phyloP scores from a whole-genome alignment of 2,329 filamentous ascomycete genomes.

The Botrytis paeoniae region DNA sequence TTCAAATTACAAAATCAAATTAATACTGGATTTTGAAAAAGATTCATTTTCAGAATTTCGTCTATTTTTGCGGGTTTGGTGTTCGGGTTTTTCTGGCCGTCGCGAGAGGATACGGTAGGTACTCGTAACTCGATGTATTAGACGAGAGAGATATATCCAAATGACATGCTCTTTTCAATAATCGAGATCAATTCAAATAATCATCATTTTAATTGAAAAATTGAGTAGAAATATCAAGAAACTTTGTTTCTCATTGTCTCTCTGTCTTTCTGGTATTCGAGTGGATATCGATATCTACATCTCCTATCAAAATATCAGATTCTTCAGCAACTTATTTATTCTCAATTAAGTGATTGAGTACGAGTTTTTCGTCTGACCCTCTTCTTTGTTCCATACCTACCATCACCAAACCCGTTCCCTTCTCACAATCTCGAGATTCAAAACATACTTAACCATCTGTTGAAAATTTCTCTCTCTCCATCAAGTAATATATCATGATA shows the following conservation, averaged over 20 bases:
- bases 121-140: too few relatives aligned
- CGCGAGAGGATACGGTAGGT: too few relatives aligned
- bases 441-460: neutral
- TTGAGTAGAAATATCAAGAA: fast-evolving
- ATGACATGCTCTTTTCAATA: neutral
- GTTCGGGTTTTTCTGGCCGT: too few relatives aligned
- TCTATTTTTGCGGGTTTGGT: too few relatives aligned
- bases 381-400: neutral
- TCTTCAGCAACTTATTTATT: neutral
- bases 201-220: neutral
- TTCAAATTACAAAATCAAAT: too few relatives aligned
- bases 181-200: neutral
- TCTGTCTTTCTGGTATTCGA: neutral
- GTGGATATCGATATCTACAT: neutral
- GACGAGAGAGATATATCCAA: neutral
- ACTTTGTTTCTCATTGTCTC: neutral
- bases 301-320: too few relatives aligned
- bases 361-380: neutral
- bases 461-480: neutral
- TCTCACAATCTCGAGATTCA: neutral
- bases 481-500: neutral
- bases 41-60: too few relatives aligned
- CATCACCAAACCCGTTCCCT: neutral
- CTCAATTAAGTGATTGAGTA: neutral
- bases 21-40: too few relatives aligned